phyloP scores from a whole-genome alignment of 371 early-diverging fungal genomes.

The Apophysomyces sp. region DNA sequence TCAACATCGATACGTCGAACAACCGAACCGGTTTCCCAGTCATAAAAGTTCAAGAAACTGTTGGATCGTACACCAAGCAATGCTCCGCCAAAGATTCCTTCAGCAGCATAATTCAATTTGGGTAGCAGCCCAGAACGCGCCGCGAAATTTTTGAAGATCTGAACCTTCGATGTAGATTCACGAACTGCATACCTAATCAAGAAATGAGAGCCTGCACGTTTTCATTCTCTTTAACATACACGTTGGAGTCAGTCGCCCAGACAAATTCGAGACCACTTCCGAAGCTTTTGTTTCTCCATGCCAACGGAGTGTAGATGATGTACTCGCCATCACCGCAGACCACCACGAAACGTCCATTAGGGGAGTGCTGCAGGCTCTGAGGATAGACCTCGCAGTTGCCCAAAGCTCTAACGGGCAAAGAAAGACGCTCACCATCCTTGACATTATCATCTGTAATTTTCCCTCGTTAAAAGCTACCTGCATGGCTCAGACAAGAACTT shows the following conservation, averaged over 20 bases:
- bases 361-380: slow-evolving; percentile 93
- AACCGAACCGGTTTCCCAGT: slow-evolving; percentile 92
- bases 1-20: slow-evolving; percentile 95
- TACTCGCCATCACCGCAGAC: slow-evolving; percentile 99
- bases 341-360: slow-evolving; percentile 97
- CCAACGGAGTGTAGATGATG: slow-evolving; percentile 98
- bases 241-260: slow-evolving; percentile 94
- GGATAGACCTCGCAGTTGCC: slow-evolving; percentile 98
- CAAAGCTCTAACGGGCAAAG: slow-evolving; percentile 88
- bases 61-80: slow-evolving; percentile 87
- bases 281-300: slow-evolving; percentile 99
- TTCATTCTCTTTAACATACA: slow-evolving; percentile 42
- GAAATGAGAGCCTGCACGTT: neutral
- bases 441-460: slow-evolving; percentile 61
- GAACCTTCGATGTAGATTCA: slow-evolving; percentile 83
- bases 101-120: slow-evolving; percentile 77
- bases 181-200: slow-evolving; percentile 84
- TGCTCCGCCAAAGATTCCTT: slow-evolving; percentile 93
- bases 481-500: neutral
- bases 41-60: slow-evolving; percentile 90
- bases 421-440: slow-evolving; percentile 92
- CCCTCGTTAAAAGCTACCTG: neutral
- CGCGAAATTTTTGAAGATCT: slow-evolving; percentile 92
- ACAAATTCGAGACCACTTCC: slow-evolving; percentile 95
- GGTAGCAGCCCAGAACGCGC: slow-evolving; percentile 72